Base-by-base conservation (phyloP, 2,329 filamentous ascomycete species). In the Blumeria hordei region DNA sequence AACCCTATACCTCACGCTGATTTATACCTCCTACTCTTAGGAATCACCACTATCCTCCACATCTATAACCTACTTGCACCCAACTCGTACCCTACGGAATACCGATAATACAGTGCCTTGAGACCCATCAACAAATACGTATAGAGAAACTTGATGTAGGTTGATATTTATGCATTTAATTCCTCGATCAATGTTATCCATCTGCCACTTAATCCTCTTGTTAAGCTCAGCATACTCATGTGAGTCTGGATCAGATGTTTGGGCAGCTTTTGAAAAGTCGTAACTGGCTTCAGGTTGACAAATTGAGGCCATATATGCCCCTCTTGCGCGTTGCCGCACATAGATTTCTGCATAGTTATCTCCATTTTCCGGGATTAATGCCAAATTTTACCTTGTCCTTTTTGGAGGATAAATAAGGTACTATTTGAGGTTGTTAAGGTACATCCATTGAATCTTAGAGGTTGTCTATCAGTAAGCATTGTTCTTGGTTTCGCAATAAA, bases 201-300 rank as follows among this genome's bases (percentile, higher is more conserved):
- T 53, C 34, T 53, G 51, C 51, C 34, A 53, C 11, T 37, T 11
- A 5, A 53, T 8, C 12, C 32, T 36, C 21, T 53, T 53, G 35
- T 53, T 53, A 11, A 53, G 34, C 28, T 18, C 32, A 34, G n/a
- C 35, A 12, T n/a, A 11, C n/a, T 53, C 51, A 18, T n/a, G 10
- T 14, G 6, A 5, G 39, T 53, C 35, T 10, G 51, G 51, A 14
- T 36, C 21, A 28, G n/a, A 37, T 7, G 34, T 39, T 39, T 53
- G 34, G 21, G 55, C 18, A 55, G 52, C 53, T 43, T 53, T 45
- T 2, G 53, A 58, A 7, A 58, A 41, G 35, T 56, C 33, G 37
- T 54, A 58, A 36, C 36, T 14, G 14, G 37, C 28, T 32, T 56
- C 41, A 28, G 32, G 55, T 44, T 54, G 36, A n/a, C 12, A 54